These are phyloP conservation scores for Linanthus parryae DNA, from an alignment of 148 eudicot species.

Conservation along the genomic window DNA sequence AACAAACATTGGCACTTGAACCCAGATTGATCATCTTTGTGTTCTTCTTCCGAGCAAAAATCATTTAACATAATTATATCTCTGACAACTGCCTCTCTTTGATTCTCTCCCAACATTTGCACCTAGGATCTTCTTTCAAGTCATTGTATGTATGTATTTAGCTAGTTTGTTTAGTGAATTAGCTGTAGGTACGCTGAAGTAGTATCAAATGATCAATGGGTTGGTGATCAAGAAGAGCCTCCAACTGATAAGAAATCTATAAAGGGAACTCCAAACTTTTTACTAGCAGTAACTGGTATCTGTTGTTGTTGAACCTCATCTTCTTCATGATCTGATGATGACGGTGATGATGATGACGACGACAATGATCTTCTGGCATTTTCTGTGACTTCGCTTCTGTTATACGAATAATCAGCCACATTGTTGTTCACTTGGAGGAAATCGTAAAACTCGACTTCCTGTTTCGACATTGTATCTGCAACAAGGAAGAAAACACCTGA, in stretches of 20 bases:
- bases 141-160: too few species aligned
- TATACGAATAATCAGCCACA: background rate
- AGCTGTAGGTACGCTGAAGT: too few species aligned
- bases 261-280: background rate
- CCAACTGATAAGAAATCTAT: conserved; percentile 10
- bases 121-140: too few species aligned
- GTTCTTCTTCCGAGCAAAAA: too few species aligned
- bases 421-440: conserved; percentile 6
- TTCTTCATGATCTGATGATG: background rate
- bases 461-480: background rate
- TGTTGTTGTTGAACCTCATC: conserved; percentile 5
- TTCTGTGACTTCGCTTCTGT: conserved; percentile 3
- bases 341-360: background rate
- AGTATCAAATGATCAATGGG: too few species aligned
- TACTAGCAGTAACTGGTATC: background rate
- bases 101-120: too few species aligned
- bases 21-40: too few species aligned
- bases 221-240: conserved; percentile 1
- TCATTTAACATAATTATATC: too few species aligned
- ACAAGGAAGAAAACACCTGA: background rate
- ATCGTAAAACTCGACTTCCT: conserved; percentile 6
- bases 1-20: too few species aligned
- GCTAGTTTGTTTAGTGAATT: too few species aligned
- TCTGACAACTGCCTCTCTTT: too few species aligned
- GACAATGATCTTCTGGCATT: background rate